Base-by-base conservation (phyloP, 116 monocot species). In the Trichopus zeylanicus region DNA sequence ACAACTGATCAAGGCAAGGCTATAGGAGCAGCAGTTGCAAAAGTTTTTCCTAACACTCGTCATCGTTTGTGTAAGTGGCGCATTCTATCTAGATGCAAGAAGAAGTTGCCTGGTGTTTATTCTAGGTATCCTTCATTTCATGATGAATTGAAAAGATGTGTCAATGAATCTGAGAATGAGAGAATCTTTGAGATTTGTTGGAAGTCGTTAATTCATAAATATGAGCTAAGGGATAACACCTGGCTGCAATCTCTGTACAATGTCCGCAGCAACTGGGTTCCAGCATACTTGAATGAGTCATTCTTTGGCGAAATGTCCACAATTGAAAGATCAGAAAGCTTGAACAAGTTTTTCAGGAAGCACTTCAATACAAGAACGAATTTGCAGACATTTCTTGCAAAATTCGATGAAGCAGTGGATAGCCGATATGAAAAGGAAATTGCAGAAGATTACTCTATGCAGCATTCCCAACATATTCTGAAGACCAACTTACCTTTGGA, bases 401-500 rank as follows among this genome's bases (percentile, higher is more conserved):
- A 57, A 9, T 57, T 57, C 33, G 57, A 57, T 31, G 8, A 57
- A 34, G 57, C 16, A 19, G 1, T 57, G 32, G 33, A 32, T 21
- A 11, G 21, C n/a, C 31, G 57, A 4, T 22, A 33, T 57, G 57
- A 57, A 21, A 32, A 21, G 57, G 57, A 57, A 57, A 8, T 34
- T 0, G 32, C 18, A 34, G 57, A 31, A 18, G 57, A 57, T 7
- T 57, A 29, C 15, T 18, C 31, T 22, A 32, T 28, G 11, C 19
- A 18, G 20, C n/a, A 59, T 26, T 31, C 56, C 25, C 70, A 71
- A 38, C 70, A 61, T 7, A 51, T 62, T 56, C 22, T 71, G 51
- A 71, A 71, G 51, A 70, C 51, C 6, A 66, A 70, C 24, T 62
- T 70, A 3, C 66, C 71, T 9, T 61, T 77, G 52, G 60, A 71